Evolutionary conservation across 2,329 filamentous ascomycete species (phyloP), one percentile per base, ranked within the genome.

Genomic region (Alternaria burnsii): DNA sequence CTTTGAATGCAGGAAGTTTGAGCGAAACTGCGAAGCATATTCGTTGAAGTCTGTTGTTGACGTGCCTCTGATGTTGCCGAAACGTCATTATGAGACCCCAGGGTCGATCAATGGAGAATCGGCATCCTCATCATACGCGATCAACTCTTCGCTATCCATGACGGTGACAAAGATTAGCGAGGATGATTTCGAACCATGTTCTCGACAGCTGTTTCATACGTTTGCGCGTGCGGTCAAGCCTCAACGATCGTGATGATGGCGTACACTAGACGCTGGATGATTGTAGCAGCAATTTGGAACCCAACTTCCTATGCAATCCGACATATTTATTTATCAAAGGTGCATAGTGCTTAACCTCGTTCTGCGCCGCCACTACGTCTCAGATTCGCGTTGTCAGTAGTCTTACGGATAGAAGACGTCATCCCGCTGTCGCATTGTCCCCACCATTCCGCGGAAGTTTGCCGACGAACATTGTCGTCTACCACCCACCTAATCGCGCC

Each of bases 81-180:
- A 59, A 55, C 57, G 52, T 59, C 57, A 59, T 56, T 52, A 51
- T 55, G 26, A 55, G 38, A 48, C 51, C 28, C 14, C 9, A 43
- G 10, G 28, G 43, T 28, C 51, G 43, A 59, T 36, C 41, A 34
- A 20, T 18, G 10, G 43, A 30, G 5, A 6, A 3, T 36, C 36
- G 40, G 32, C 28, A 40, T 53, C 4, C 14, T 14, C 5, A 11
- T 28, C 7, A 20, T 10, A 16, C 22, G 12, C 14, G 7, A 9
- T 34, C 11, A 24, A 22, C 18, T 20, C 18, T 43, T 20, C n/a
- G 6, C 8, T 1, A 48, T 48, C 12, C 1, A 48, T 48, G 44
- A 48, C 18, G 30, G 22, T 5, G 24, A 14, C 5, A 9, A 5
- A 10, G 9, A 28, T 9, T 12, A 10, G 22, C 7, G 24, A 44